Evolutionary conservation across 2,329 filamentous ascomycete species (phyloP), one percentile per base, ranked within the genome.

Genomic region (Diaporthe sp.): DNA sequence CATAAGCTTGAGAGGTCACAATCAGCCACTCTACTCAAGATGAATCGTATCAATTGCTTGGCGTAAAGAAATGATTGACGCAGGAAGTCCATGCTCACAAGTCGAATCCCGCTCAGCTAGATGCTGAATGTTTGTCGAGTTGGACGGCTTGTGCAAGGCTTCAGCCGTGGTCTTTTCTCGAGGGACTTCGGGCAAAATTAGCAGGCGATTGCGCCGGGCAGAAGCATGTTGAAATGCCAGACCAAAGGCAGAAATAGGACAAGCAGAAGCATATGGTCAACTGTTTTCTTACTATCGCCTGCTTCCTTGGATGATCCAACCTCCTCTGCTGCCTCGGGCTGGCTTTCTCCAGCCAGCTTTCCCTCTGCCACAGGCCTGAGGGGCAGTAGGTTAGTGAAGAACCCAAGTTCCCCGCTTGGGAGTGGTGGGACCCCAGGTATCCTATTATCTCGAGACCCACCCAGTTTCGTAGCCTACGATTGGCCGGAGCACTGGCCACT

Each of bases 401-500:
- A 68, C 64, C 28, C 17, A 10, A 1, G 1, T 22, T 3, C 9
- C 6, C 1, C 8, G 1, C 7, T 1, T 7, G 0, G 8, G 1
- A 6, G 15, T 1, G 4, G 22, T 6, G 22, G 9, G 1, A 8
- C 13, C 2, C 2, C 7, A 54, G 10, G 64, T 68, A 68, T n/a
- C 12, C 8, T 25, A 22, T 15, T 54, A 68, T 68, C 47, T 13
- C 7, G 30, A 2, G 10, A 17, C 64, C 22, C 15, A 40, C 64
- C n/a, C 13, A 4, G 64, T 10, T 4, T 40, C n/a, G 57, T 22
- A 57, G 57, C 10, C 50, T 72, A 28, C 70, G 45, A 72, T 72
- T 72, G 70, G 70, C 42, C 47, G 33, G 50, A 64, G 70, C 70
- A 61, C 70, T 61, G 60, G 70, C 70, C 70, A 68, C 50, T 38